Conservation (phyloP, 345 rosid species). For the Carallia brachiata region DNA sequence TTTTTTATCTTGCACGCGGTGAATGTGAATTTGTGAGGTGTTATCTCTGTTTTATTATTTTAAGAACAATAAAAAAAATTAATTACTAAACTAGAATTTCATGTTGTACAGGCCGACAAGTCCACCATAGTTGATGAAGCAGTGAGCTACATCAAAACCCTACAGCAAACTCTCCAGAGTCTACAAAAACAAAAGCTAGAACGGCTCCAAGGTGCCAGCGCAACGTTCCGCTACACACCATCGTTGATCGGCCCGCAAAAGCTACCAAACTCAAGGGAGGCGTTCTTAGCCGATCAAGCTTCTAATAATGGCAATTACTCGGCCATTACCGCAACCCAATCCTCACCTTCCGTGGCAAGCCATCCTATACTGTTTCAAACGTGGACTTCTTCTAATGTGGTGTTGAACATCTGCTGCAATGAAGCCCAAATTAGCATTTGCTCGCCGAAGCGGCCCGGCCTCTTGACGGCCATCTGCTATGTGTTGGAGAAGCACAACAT, state of each 20-base stretch:
- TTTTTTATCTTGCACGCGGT: too few relatives aligned
- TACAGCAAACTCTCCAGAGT: conserved; percentile 38
- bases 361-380: conserved; percentile 45
- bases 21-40: too few relatives aligned
- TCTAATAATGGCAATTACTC: conserved; percentile 4
- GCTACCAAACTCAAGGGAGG: conserved; percentile 36
- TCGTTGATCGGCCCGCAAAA: neutral
- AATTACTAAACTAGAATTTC: neutral
- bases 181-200: conserved; percentile 40
- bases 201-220: conserved; percentile 16
- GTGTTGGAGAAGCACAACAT: conserved; percentile 58
- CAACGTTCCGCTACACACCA: neutral
- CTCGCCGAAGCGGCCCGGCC: conserved; percentile 40
- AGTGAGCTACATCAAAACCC: conserved; percentile 42
- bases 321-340: neutral
- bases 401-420: conserved; percentile 54
- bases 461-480: conserved; percentile 50
- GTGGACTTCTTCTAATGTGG: conserved; percentile 60
- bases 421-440: conserved; percentile 62
- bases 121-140: conserved; percentile 58
- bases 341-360: conserved; percentile 12
- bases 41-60: too few relatives aligned
- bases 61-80: too few relatives aligned
- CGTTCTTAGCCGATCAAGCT: conserved; percentile 46
- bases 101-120: conserved; percentile 46